phyloP scores from a whole-genome alignment of 495 filamentous ascomycete species.

The Staphylotrichum tortipilum region DNA sequence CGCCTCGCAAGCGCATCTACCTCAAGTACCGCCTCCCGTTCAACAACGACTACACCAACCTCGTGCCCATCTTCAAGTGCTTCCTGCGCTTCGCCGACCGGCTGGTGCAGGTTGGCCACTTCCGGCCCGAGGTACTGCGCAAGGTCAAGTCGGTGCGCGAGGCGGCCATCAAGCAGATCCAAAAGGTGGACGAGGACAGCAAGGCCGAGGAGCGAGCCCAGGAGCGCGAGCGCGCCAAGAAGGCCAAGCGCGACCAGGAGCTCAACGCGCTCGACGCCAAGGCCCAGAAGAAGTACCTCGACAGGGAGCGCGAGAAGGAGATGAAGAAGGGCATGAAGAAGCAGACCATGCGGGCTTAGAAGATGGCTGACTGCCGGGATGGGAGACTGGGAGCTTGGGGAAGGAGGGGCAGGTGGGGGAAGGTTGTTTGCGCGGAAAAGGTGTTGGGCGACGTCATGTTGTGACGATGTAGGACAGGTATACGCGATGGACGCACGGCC shows the following conservation, averaged over 20 bases:
- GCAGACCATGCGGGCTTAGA: conserved; percentile 45
- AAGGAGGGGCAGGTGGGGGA: neutral
- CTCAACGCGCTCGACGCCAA: conserved; percentile 79
- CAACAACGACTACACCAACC: conserved; percentile 52
- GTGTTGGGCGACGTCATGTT: too few relatives aligned
- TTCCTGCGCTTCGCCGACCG: conserved; percentile 78
- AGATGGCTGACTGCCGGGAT: too few relatives aligned
- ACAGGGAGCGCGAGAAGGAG: conserved; percentile 81
- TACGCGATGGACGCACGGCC: too few relatives aligned
- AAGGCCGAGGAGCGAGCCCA: conserved; percentile 80
- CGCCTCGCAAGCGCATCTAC: conserved; percentile 77
- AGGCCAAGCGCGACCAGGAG: conserved; percentile 80
- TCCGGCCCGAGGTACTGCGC: conserved; percentile 80
- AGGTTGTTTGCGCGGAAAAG: neutral
- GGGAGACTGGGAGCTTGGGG: neutral
- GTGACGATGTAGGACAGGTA: too few relatives aligned
- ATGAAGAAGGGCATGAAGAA: conserved; percentile 65
- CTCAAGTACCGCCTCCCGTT: conserved; percentile 66
- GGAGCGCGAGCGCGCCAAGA: conserved; percentile 77
- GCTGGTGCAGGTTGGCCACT: conserved; percentile 67
- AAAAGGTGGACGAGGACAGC: conserved; percentile 78
- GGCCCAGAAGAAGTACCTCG: conserved; percentile 90
- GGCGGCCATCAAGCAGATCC: conserved; percentile 69
- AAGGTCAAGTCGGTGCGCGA: conserved; percentile 76
- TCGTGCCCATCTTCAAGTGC: conserved; percentile 67